phyloP scores from a whole-genome alignment of 306 rosid genomes.

The Inga laurina region DNA sequence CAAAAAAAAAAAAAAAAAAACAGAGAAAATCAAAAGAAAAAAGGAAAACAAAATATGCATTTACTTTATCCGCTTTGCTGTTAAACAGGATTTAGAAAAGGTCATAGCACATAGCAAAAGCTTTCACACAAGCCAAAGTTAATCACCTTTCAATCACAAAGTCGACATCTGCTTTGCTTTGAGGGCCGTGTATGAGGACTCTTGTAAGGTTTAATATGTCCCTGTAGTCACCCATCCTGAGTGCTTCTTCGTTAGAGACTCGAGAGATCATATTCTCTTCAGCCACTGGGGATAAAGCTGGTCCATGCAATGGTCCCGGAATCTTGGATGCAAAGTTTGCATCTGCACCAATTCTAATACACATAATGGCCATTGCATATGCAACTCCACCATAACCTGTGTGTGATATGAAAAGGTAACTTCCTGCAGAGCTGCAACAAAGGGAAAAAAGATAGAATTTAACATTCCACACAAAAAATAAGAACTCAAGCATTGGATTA shows the following conservation, averaged over 20 bases:
- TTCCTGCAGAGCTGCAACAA: constrained; percentile 67
- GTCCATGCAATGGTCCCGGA: constrained; percentile 44
- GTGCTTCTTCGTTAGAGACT: constrained; percentile 66
- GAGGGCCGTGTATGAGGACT: constrained; percentile 81
- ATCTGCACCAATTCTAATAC: constrained; percentile 66
- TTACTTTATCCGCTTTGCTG: not conserved
- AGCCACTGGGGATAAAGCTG: constrained; percentile 30
- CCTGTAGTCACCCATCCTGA: constrained; percentile 85
- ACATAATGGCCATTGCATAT: constrained; percentile 82
- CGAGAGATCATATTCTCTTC: constrained; percentile 50
- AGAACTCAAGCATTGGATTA: constrained; percentile 20
- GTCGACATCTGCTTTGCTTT: constrained; percentile 89
- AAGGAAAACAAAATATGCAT: not conserved
- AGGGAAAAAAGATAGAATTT: not conserved
- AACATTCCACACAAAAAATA: not conserved
- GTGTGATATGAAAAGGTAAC: constrained; percentile 87
- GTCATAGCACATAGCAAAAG: not conserved
- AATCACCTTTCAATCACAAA: constrained; percentile 74
- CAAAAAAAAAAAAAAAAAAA: too few species aligned
- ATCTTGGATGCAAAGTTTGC: constrained; percentile 46
- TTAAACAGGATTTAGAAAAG: not conserved
- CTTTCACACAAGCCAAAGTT: not conserved
- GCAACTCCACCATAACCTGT: constrained; percentile 93
- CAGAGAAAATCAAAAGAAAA: not conserved
- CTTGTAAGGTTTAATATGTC: constrained; percentile 93